phyloP scores from a whole-genome alignment of 2,329 filamentous ascomycete species.

The Ascochyta fabae region DNA sequence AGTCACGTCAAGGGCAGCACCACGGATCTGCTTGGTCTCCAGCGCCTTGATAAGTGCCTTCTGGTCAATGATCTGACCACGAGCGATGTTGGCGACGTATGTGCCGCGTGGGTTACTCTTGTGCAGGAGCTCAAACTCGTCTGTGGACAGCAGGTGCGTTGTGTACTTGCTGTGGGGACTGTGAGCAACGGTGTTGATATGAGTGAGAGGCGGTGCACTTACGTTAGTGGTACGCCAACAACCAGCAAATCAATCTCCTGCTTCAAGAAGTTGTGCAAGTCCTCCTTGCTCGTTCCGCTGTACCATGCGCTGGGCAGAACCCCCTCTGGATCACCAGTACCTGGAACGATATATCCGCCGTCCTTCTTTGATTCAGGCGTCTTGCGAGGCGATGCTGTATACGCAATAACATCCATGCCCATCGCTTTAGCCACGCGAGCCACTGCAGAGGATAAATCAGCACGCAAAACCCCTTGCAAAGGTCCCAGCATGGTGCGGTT shows the following conservation, averaged over 20 bases:
- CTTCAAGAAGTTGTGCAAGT: constrained; percentile 60
- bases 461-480: neutral
- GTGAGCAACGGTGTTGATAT: neutral
- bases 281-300: constrained; percentile 59
- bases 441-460: constrained; percentile 45
- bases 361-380: constrained; percentile 71
- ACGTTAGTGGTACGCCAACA: constrained; percentile 64
- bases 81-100: constrained; percentile 74
- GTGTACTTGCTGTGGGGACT: constrained; percentile 50
- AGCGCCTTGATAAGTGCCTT: constrained; percentile 69
- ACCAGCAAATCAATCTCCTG: constrained; percentile 65
- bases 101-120: constrained; percentile 53
- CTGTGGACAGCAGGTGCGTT: constrained; percentile 59
- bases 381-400: constrained; percentile 72
- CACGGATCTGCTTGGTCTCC: constrained; percentile 61
- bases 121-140: constrained; percentile 64
- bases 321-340: constrained; percentile 67
- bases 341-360: constrained; percentile 69
- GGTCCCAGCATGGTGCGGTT: neutral
- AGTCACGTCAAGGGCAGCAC: constrained; percentile 79
- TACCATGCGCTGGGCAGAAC: constrained; percentile 63
- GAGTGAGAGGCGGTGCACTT: constrained; percentile 20
- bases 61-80: constrained; percentile 68
- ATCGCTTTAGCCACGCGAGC: constrained; percentile 66
- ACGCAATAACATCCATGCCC: constrained; percentile 76